A percentile compares a stretch with the other conserved stretches of the same genome.
Evolutionary conservation across 2,329 filamentous ascomycete genomes (phyloP).

Genomic region (Nannizziopsis barbatae): DNA sequence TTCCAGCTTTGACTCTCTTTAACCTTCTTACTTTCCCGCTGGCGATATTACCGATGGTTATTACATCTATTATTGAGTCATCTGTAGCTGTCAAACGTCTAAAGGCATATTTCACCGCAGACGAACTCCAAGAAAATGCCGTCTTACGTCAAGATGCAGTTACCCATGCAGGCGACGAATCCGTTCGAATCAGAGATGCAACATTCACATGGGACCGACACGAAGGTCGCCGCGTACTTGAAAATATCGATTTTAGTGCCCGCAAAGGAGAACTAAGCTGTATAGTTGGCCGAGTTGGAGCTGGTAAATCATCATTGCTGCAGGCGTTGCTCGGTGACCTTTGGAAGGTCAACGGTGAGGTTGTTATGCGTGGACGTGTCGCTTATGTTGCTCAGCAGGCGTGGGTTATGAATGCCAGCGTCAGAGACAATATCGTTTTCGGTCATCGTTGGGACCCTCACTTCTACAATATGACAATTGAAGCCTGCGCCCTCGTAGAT

Average conservation of each 20-base stretch:
- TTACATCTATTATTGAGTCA: slow-evolving; percentile 89
- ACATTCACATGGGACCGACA: slow-evolving; percentile 93
- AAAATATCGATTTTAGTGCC: slow-evolving; percentile 76
- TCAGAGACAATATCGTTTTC: slow-evolving; percentile 94
- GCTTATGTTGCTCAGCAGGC: slow-evolving; percentile 88
- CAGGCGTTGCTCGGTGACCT: slow-evolving; percentile 82
- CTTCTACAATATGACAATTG: slow-evolving; percentile 88
- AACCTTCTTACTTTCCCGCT: slow-evolving; percentile 93
- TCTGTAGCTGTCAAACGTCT: slow-evolving; percentile 82
- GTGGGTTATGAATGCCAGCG: slow-evolving; percentile 97
- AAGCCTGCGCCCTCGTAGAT: slow-evolving; percentile 79
- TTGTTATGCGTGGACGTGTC: slow-evolving; percentile 66
- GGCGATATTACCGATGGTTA: slow-evolving; percentile 92
- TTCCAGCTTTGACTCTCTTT: slow-evolving; percentile 85
- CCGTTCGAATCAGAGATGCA: slow-evolving; percentile 69
- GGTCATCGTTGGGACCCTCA: slow-evolving; percentile 85
- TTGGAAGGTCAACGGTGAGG: slow-evolving; percentile 76
- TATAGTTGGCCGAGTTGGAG: slow-evolving; percentile 84
- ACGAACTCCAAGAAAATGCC: slow-evolving; percentile 81
- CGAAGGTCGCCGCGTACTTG: slow-evolving; percentile 54
- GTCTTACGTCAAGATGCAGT: slow-evolving; percentile 59
- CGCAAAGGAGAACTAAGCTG: slow-evolving; percentile 90
- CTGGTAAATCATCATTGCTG: slow-evolving; percentile 87
- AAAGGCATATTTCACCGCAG: slow-evolving; percentile 71
- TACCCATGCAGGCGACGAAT: slow-evolving; percentile 70